Evolutionary conservation across 306 rosid species (phyloP).

Genomic region (Prosopis cineraria): DNA sequence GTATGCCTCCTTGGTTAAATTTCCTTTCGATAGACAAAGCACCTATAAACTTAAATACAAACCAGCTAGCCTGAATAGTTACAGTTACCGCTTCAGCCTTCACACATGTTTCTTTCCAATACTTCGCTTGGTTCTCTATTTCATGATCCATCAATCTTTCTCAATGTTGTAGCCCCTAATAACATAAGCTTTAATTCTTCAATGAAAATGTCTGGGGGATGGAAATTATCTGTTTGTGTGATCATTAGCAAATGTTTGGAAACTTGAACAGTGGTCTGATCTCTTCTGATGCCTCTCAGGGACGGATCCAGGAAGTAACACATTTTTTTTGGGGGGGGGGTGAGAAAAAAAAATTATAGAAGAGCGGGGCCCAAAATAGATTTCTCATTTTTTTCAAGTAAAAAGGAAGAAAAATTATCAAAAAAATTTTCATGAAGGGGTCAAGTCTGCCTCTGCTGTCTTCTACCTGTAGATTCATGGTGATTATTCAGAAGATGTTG

Average conservation of each 20-base stretch:
- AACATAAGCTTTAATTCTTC: not conserved
- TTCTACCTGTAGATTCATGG: not conserved
- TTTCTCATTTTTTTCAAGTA: too few relatives aligned
- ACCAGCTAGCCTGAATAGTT: not conserved
- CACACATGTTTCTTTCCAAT: not conserved
- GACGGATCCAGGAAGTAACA: too few relatives aligned
- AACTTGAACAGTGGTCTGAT: not conserved
- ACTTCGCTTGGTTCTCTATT: not conserved
- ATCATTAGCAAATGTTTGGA: not conserved
- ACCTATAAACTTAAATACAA: not conserved
- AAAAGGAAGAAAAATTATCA: too few relatives aligned
- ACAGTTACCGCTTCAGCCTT: not conserved
- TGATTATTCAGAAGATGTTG: constrained; percentile 7
- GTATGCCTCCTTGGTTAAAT: not conserved
- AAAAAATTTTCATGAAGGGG: too few relatives aligned
- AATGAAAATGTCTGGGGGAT: not conserved
- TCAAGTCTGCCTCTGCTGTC: too few relatives aligned
- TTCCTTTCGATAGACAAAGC: not conserved
- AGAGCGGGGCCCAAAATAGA: too few relatives aligned
- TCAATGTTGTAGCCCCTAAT: not conserved
- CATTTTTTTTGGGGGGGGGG: too few relatives aligned
- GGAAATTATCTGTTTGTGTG: not conserved
- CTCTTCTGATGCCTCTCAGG: not conserved
- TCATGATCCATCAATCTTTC: not conserved
- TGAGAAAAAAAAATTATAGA: too few relatives aligned